A percentile compares a stretch with the other conserved stretches of the same genome.
These are phyloP conservation scores for Xylaria nigripes DNA, from an alignment of 495 filamentous ascomycete species.

Conservation along the genomic window DNA sequence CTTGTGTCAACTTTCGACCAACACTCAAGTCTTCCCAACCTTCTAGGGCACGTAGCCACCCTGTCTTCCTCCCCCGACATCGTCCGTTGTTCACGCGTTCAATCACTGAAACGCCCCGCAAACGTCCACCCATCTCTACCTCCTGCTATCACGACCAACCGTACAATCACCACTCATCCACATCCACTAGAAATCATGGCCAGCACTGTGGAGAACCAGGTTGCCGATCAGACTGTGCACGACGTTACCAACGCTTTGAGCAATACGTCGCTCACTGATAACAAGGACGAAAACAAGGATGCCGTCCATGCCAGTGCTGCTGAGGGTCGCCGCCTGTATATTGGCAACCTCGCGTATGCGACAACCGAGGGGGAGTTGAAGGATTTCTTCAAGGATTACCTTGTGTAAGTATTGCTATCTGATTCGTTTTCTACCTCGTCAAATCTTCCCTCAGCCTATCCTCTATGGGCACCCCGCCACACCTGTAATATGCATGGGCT, in stretches of 20 bases:
- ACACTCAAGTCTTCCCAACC: slow-evolving; percentile 32
- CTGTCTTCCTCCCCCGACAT: slow-evolving; percentile 54
- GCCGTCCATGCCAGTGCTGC: slow-evolving; percentile 93
- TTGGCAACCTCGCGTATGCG: slow-evolving; percentile 99
- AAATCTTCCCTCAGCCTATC: neutral
- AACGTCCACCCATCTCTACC: slow-evolving; percentile 35
- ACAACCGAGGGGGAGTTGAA: slow-evolving; percentile 99
- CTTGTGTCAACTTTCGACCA: slow-evolving; percentile 31
- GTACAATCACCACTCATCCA: slow-evolving; percentile 7
- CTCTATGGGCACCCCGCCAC: neutral
- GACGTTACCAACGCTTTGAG: slow-evolving; percentile 80
- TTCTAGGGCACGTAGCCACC: slow-evolving; percentile 92
- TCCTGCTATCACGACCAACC: slow-evolving; percentile 16
- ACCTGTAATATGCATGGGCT: neutral
- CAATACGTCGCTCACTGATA: slow-evolving; percentile 54
- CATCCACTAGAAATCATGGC: slow-evolving; percentile 45
- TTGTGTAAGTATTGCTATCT: slow-evolving; percentile 66
- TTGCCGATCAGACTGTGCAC: slow-evolving; percentile 56
- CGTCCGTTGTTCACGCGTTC: slow-evolving; percentile 47
- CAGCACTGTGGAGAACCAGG: slow-evolving; percentile 55
- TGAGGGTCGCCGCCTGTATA: slow-evolving; percentile 97
- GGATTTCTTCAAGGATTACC: slow-evolving; percentile 96
- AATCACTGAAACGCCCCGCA: slow-evolving; percentile 34
- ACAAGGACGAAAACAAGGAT: slow-evolving; percentile 54
- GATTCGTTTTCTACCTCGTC: neutral